Conservation (phyloP, 2,329 filamentous ascomycete genomes). For the Aspergillus fumigatus region DNA sequence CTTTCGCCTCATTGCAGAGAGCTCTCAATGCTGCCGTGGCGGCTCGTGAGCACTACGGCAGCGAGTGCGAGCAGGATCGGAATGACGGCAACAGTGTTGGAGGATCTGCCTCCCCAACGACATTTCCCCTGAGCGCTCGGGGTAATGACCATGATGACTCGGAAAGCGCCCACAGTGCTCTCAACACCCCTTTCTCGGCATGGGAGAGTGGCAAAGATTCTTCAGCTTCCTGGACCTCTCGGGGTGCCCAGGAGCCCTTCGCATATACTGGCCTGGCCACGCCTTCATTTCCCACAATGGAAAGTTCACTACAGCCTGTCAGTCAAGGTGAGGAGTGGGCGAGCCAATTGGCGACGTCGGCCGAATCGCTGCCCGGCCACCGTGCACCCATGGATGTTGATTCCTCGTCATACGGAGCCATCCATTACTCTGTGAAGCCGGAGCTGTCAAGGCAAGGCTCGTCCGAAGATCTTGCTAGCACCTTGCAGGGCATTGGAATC, state of each 20-base stretch:
- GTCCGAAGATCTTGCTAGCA: conserved; percentile 31
- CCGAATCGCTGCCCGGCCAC: conserved; percentile 15
- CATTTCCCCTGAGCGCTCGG: conserved; percentile 18
- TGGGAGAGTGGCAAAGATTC: conserved; percentile 27
- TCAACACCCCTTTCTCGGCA: conserved; percentile 22
- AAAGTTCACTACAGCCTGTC: conserved; percentile 13
- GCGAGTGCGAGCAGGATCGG: conserved; percentile 16
- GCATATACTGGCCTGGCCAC: conserved; percentile 19
- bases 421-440: conserved; percentile 32
- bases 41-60: conserved; percentile 30
- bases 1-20: conserved; percentile 42
- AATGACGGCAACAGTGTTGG: conserved; percentile 21
- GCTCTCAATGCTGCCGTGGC: conserved; percentile 41
- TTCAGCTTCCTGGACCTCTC: conserved; percentile 25
- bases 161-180: conserved; percentile 5
- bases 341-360: conserved; percentile 15
- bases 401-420: conserved; percentile 23
- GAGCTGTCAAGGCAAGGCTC: conserved; percentile 29
- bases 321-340: conserved; percentile 25
- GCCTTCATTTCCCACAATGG: conserved; percentile 17
- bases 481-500: conserved; percentile 34
- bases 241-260: conserved; percentile 21
- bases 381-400: conserved; percentile 20
- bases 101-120: conserved; percentile 26
- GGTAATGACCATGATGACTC: conserved; percentile 7